Base-by-base conservation (phyloP, 2,329 filamentous ascomycete species). In the Capronia americana region DNA sequence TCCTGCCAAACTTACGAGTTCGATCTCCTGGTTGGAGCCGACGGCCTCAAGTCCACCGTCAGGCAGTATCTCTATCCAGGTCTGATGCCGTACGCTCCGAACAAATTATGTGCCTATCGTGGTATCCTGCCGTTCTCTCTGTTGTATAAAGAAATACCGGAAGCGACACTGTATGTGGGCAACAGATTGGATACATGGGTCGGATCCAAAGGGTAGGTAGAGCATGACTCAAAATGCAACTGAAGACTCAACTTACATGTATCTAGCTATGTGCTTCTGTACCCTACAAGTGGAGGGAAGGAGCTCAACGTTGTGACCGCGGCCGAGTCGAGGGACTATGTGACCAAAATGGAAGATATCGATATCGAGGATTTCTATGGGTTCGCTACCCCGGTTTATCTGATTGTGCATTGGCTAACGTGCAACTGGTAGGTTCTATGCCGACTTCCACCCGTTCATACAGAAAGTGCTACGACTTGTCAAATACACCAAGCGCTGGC, bases 401-500 rank as follows among this genome's bases (percentile, higher is more conserved):
- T 20, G 17, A 34, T 26, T 12, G 8, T 30, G 23, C 11, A 11
- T 44, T 51, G 44, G 38, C 44, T 17, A 3, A 28, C 17, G n/a
- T 34, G 32, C 32, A 28, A 28, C 24, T 60, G 38, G 23, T 51
- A 60, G 57, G 17, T 51, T 50, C 41, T 60, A 60, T 60, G 44
- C 57, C 28, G 44, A 60, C 26, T 60, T 60, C 28, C 57, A 60
- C 11, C 57, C 57, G 6, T 60, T 60, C 44, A 34, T 60, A 26
- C 57, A 51, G 26, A 60, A 60, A 51, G 30, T 60, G 4, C 57
- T 60, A 3, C 57, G 44, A 7, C 44, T 60, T 17, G 57, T 60
- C 44, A 60, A 60, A 28, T 60, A 60, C 20, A 60, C 57, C 24
- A 60, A 60, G 34, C 75, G 79, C 46, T 82, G 80, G 80, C 80